Evolutionary conservation across 1,284 basidiomycete species (phyloP), one percentile per base, ranked within the genome.

Genomic region (Porodaedalea pini): DNA sequence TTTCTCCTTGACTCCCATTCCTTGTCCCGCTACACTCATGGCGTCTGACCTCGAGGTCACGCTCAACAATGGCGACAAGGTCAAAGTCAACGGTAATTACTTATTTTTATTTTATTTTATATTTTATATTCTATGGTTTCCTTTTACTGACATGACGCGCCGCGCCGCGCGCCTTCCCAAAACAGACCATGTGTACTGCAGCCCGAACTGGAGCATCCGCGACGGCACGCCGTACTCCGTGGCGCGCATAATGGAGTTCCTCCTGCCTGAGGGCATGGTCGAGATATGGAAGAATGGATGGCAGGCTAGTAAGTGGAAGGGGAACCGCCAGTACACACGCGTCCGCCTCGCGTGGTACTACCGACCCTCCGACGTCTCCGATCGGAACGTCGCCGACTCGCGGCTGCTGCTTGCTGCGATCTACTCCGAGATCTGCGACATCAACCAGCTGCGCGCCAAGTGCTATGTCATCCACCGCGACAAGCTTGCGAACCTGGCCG

Each of bases 171-270:
- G 76, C 76, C 75, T 74, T 67, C 48, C 54, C 53, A 49, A 36
- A 56, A 59, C 70, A 94, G 94, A 98, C 73, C 92, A 97, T 75
- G 94, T 97, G 68, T 98, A 98, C 71, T 91, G 93, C 72, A 93
- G 93, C 31, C 88, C 91, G 13, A 88, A 85, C 62, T 97, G 93
- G 93, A 82, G 89, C 51, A 81, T 90, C 56, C 85, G 94, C 57
- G 92, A 95, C 67, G 92, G 94, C 68, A 89, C 92, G 41, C 92
- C 92, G 56, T 98, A 97, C 73, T 92, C 89, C 49, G 86, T 98
- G 51, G 94, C 90, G 49, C 86, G 94, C 63, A 93, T 98, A 72
- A 97, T 98, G 90, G 92, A 96, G 73, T 96, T 97, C 67, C 79
- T 97, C 37, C 88, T 90, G 44, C 85, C 90, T 34, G 84, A 87